Evolutionary conservation across 78 protist genomes (phyloP).

Genomic region (Pelomyxa schiedti): DNA sequence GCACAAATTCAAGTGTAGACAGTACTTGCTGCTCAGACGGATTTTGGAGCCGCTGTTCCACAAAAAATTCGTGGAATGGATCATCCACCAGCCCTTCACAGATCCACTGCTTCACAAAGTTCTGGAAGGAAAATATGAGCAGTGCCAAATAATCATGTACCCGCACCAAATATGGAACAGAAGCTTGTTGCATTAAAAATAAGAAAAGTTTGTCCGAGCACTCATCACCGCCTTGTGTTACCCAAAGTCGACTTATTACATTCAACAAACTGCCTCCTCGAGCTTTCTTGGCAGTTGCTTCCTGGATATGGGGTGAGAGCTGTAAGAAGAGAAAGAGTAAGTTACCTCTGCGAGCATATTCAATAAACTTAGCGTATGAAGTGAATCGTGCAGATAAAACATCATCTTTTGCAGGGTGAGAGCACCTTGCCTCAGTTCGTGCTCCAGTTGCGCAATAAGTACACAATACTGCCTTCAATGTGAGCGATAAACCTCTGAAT

Average conservation of each 20-base stretch:
- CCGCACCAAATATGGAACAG: conserved; percentile 53
- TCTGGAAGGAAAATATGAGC: too few species aligned
- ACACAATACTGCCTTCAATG: conserved; percentile 40
- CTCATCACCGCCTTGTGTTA: conserved; percentile 1
- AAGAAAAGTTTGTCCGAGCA: background rate
- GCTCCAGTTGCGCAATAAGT: conserved; percentile 41
- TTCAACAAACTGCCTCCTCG: conserved; percentile 6
- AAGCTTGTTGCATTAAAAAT: conserved; percentile 26
- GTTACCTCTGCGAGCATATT: background rate
- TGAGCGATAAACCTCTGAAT: too few species aligned
- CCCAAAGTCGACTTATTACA: background rate
- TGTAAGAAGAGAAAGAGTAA: conserved; percentile 13
- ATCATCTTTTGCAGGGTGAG: conserved; percentile 42
- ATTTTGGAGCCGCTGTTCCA: conserved; percentile 27
- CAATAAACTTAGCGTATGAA: conserved; percentile 12
- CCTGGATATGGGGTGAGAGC: background rate
- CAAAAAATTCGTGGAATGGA: conserved; percentile 57
- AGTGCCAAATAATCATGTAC: too few species aligned
- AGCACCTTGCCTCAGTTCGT: background rate
- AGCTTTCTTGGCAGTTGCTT: background rate
- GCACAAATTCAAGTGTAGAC: conserved; percentile 18
- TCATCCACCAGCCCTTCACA: conserved; percentile 46
- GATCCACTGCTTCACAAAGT: conserved; percentile 61
- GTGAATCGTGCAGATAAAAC: conserved; percentile 49
- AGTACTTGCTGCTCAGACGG: conserved; percentile 26